phyloP scores from a whole-genome alignment of 768 basidiomycete species.

The Sporobolomyces pararoseus region DNA sequence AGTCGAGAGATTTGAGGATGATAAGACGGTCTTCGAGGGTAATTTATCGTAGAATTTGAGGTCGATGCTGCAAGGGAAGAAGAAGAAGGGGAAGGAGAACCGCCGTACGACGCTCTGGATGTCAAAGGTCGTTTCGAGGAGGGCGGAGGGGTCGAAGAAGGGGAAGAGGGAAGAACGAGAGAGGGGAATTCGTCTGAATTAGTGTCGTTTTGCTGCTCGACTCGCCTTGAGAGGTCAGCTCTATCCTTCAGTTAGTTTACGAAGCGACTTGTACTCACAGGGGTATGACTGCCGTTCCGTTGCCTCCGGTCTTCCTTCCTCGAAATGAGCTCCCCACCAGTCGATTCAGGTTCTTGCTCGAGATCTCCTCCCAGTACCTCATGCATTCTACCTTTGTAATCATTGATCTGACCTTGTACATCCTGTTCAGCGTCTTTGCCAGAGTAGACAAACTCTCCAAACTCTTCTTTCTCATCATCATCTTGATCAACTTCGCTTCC shows the following conservation, averaged over 20 bases:
- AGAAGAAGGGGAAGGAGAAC: constrained; percentile 13
- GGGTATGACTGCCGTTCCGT: not conserved
- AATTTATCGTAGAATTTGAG: not conserved
- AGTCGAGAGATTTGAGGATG: constrained; percentile 54
- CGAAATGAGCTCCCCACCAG: not conserved
- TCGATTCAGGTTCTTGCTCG: constrained; percentile 43
- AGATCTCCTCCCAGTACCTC: constrained; percentile 65
- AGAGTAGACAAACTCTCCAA: constrained; percentile 62
- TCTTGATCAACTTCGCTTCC: constrained; percentile 13
- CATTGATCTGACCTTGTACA: constrained; percentile 7
- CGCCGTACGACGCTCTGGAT: constrained; percentile 3
- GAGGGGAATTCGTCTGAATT: constrained; percentile 1
- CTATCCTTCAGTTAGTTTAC: not conserved
- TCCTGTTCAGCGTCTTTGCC: constrained; percentile 60
- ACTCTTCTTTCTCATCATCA: constrained; percentile 57
- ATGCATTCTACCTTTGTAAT: constrained; percentile 64
- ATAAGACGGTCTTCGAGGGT: constrained; percentile 38
- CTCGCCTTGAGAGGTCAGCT: not conserved
- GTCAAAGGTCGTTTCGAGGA: not conserved
- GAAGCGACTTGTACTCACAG: not conserved
- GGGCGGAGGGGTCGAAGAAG: constrained; percentile 28
- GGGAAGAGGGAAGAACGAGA: not conserved
- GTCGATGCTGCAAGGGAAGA: constrained; percentile 17
- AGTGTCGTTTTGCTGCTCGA: not conserved
- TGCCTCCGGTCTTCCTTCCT: not conserved